Percentiles rank a stretch among this genome's conserved stretches.
phyloP scores from a whole-genome alignment of 345 rosid species.

The Mallotus nudiflorus region DNA sequence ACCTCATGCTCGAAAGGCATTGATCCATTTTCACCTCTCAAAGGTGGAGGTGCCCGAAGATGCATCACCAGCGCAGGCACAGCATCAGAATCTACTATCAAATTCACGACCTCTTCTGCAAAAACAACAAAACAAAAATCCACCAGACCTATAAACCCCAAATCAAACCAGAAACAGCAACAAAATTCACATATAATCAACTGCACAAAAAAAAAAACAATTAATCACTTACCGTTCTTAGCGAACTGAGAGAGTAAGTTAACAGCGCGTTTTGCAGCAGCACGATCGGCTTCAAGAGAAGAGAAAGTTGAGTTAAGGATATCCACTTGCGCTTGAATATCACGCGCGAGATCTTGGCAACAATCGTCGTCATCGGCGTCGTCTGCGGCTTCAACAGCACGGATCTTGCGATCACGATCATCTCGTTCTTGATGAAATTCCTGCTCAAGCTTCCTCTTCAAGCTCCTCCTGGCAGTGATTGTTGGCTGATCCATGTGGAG shows the following conservation, averaged over 20 bases:
- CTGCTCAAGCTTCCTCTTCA: conserved; percentile 54
- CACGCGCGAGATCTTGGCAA: conserved; percentile 30
- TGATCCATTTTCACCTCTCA: not conserved
- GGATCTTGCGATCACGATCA: conserved; percentile 24
- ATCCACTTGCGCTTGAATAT: conserved; percentile 43
- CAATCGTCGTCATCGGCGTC: not conserved
- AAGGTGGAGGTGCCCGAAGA: conserved; percentile 37
- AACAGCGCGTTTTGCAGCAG: conserved; percentile 46
- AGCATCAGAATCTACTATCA: conserved; percentile 61
- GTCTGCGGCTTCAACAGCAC: conserved; percentile 13
- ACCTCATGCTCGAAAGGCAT: conserved; percentile 46
- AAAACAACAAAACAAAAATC: not conserved
- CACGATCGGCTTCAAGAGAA: conserved; percentile 43
- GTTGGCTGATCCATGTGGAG: conserved; percentile 48
- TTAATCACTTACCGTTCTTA: conserved; percentile 52
- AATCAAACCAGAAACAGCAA: not conserved
- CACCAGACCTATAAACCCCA: not conserved
- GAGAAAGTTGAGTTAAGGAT: conserved; percentile 48
- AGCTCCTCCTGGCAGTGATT: conserved; percentile 36
- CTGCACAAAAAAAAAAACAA: not conserved
- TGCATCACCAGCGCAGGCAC: conserved; percentile 58
- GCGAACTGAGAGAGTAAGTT: conserved; percentile 48
- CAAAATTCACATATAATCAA: not conserved
- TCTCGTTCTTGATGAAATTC: conserved; percentile 29
- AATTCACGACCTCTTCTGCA: conserved; percentile 54